phyloP scores from a whole-genome alignment of 352 stramenopile species.

The Pythium coloratum region DNA sequence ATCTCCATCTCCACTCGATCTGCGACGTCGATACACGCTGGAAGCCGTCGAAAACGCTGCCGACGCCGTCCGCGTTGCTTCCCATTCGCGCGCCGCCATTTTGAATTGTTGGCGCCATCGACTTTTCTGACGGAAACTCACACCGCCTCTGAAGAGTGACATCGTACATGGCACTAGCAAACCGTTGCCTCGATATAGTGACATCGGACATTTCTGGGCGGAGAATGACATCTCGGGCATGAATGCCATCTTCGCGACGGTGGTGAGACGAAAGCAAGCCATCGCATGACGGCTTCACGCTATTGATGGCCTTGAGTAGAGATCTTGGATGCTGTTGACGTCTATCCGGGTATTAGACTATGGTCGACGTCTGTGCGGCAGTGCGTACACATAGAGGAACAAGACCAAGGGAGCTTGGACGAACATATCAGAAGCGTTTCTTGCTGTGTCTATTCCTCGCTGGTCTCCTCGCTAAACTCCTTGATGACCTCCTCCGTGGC shows the following conservation, averaged over 20 bases:
- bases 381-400: background rate
- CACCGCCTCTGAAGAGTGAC: background rate
- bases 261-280: too few species aligned
- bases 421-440: background rate
- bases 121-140: background rate
- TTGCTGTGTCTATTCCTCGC: slow-evolving; percentile 21
- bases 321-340: too few species aligned
- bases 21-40: background rate
- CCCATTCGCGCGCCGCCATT: background rate
- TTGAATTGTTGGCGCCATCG: background rate
- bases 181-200: background rate
- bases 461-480: slow-evolving; percentile 58
- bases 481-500: slow-evolving; percentile 74
- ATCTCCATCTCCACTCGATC: slow-evolving; percentile 16
- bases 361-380: too few species aligned
- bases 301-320: too few species aligned
- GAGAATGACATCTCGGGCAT: too few species aligned
- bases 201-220: background rate
- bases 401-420: background rate
- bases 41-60: background rate
- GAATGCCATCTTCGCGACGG: too few species aligned
- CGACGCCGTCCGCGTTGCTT: background rate
- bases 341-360: too few species aligned
- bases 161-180: background rate
- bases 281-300: too few species aligned